Percentiles rank a stretch among this genome's conserved stretches.
phyloP scores from a whole-genome alignment of 139 green algal species.

The Pycnococcus provasolii region DNA sequence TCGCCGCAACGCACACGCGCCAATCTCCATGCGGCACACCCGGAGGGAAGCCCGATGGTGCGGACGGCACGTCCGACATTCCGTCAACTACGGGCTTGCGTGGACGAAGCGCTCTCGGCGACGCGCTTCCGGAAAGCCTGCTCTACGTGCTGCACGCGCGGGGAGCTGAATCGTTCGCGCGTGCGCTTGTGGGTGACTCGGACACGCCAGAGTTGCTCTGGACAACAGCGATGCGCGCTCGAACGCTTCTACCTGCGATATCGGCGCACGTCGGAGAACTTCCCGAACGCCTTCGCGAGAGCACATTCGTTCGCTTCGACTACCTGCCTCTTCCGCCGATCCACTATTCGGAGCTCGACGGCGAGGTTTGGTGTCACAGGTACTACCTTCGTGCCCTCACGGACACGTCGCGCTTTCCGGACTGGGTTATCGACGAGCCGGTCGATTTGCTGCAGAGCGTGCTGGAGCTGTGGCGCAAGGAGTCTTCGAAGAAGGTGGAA shows the following conservation, averaged over 20 bases:
- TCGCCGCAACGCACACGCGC: constrained; percentile 25
- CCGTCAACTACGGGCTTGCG: not conserved
- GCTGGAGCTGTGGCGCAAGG: constrained; percentile 69
- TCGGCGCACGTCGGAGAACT: constrained; percentile 36
- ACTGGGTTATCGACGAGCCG: constrained; percentile 72
- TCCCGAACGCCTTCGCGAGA: constrained; percentile 41
- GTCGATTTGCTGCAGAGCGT: constrained; percentile 75
- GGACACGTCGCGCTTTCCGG: constrained; percentile 58
- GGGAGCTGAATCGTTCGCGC: constrained; percentile 54
- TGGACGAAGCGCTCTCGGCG: constrained; percentile 63
- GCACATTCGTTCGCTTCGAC: constrained; percentile 56
- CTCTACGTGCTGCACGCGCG: constrained; percentile 65
- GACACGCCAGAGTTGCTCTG: constrained; percentile 88
- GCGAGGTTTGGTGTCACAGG: constrained; percentile 79
- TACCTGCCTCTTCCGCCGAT: constrained; percentile 79
- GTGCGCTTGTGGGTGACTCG: constrained; percentile 59
- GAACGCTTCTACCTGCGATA: constrained; percentile 57
- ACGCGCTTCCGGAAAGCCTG: constrained; percentile 75
- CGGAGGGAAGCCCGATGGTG: no score
- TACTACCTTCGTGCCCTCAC: constrained; percentile 90
- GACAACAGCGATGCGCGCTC: constrained; percentile 71
- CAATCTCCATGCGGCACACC: no score
- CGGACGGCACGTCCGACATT: no score
- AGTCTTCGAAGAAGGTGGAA: constrained; percentile 51
- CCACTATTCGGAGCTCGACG: constrained; percentile 69